phyloP scores from a whole-genome alignment of 768 basidiomycete genomes.

The Lentinula sp. region DNA sequence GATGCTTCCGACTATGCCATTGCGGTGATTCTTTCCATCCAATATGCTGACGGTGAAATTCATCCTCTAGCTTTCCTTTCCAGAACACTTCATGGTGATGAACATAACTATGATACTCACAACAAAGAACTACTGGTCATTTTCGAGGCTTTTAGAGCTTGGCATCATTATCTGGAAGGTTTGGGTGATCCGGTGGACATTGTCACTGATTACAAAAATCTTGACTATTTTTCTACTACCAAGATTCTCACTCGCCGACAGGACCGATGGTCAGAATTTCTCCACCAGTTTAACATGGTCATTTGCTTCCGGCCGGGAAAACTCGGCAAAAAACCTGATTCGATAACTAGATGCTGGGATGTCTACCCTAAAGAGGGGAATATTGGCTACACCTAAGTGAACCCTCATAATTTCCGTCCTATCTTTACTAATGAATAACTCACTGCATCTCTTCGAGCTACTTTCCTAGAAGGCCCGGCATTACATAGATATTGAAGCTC shows the following conservation, averaged over 20 bases:
- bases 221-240: neutral
- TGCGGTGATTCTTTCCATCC: conserved; percentile 29
- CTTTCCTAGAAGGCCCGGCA: conserved; percentile 7
- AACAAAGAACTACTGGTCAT: neutral
- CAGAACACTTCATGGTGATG: conserved; percentile 9
- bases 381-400: conserved; percentile 15
- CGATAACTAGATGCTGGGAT: conserved; percentile 19
- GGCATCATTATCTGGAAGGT: neutral
- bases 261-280: neutral
- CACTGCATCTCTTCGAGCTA: conserved; percentile 12
- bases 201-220: neutral
- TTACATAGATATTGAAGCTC: conserved; percentile 16
- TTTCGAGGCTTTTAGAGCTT: neutral
- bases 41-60: conserved; percentile 33
- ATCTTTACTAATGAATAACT: conserved; percentile 17
- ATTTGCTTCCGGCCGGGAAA: neutral
- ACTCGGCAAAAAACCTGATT: conserved; percentile 18
- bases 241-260: neutral
- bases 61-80: conserved; percentile 30
- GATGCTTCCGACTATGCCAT: conserved; percentile 26
- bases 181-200: neutral
- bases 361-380: conserved; percentile 22
- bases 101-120: neutral
- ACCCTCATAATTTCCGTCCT: conserved; percentile 17
- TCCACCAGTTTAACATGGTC: neutral